Percentiles rank a stretch among this genome's conserved stretches.
Conservation (phyloP, 768 basidiomycete species). For the Mrakia blollopis region DNA sequence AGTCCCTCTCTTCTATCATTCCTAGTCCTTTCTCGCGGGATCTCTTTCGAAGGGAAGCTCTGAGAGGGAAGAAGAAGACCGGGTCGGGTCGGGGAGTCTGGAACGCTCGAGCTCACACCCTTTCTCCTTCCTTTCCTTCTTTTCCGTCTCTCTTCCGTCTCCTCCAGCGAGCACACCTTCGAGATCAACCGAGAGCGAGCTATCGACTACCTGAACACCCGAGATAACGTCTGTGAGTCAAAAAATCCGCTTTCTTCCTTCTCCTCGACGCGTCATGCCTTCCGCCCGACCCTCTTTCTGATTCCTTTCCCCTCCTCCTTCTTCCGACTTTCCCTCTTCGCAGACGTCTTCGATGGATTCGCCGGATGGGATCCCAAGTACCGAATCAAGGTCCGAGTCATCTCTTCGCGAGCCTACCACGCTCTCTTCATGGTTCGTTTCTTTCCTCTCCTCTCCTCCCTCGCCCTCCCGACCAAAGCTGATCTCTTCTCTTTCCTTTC, state of each 20-base stretch:
- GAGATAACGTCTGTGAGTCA: slow-evolving; percentile 70
- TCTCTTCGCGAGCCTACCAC: slow-evolving; percentile 97
- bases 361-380: slow-evolving; percentile 98
- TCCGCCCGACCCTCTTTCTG: not conserved
- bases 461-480: slow-evolving; percentile 20
- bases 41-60: not conserved
- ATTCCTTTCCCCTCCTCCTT: not conserved
- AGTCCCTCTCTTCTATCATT: slow-evolving; percentile 30
- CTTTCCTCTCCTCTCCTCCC: slow-evolving; percentile 18
- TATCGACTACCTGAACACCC: slow-evolving; percentile 97
- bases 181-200: slow-evolving; percentile 99
- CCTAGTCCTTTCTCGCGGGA: not conserved
- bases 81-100: not conserved
- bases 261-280: not conserved
- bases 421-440: slow-evolving; percentile 89
- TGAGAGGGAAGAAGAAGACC: not conserved
- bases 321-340: slow-evolving; percentile 24
- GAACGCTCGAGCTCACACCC: not conserved
- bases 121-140: not conserved
- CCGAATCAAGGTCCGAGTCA: slow-evolving; percentile 98
- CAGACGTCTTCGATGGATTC: slow-evolving; percentile 85
- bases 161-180: slow-evolving; percentile 68
- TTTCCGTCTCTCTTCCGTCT: not conserved
- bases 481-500: slow-evolving; percentile 5
- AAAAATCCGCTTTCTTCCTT: not conserved